Percentiles rank a stretch among this genome's conserved stretches.
Conservation (phyloP, 306 rosid genomes). For the Vachellia pachyceras region DNA sequence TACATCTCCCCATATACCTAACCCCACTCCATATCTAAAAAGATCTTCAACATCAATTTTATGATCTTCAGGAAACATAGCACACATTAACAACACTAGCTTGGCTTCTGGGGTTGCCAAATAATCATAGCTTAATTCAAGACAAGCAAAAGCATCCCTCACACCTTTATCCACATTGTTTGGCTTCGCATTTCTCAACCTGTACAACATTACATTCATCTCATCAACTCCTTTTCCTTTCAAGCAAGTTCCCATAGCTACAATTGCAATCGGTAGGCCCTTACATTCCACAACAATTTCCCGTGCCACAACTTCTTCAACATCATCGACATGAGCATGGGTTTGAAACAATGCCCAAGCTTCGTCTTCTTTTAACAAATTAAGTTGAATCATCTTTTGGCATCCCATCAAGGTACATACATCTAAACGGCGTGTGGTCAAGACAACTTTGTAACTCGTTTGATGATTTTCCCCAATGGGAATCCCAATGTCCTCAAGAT, state of each 20-base stretch:
- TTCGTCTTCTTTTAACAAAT: neutral
- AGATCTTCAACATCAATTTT: neutral
- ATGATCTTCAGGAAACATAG: slow-evolving; percentile 9
- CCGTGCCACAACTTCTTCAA: neutral
- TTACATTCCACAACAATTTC: neutral
- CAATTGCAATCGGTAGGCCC: slow-evolving; percentile 3
- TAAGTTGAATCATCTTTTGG: neutral
- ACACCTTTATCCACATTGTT: neutral
- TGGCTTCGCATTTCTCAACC: neutral
- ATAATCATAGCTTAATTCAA: neutral
- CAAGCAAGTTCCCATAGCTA: neutral
- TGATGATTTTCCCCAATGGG: neutral
- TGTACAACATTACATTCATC: neutral
- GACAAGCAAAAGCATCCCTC: neutral
- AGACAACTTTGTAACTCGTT: neutral
- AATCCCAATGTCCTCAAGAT: neutral
- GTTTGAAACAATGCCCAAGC: neutral
- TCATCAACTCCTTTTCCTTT: neutral
- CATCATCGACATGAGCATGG: neutral
- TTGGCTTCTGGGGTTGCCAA: neutral
- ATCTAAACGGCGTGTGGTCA: neutral
- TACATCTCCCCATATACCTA: neutral
- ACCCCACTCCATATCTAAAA: neutral
- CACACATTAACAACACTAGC: neutral
- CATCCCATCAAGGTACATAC: neutral